Evolutionary conservation across 2,329 filamentous ascomycete species (phyloP).

Genomic region (Neonectria coccinea): DNA sequence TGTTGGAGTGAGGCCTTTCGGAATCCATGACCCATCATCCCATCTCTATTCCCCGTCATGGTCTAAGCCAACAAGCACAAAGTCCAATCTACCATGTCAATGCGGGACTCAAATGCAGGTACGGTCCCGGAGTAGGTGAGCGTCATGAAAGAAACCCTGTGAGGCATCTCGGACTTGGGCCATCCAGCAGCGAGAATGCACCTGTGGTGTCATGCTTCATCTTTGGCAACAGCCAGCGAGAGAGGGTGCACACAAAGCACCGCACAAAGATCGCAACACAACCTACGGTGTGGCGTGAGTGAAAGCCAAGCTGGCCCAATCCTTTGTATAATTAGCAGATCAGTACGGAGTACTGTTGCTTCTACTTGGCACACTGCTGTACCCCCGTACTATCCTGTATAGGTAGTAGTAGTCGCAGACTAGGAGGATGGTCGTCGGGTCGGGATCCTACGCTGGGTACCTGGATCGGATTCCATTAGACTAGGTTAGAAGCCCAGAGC

Average conservation of each 20-base stretch:
- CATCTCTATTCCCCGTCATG: constrained; percentile 19
- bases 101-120: constrained; percentile 23
- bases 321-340: neutral
- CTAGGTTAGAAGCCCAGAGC: neutral
- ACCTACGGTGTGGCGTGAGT: constrained; percentile 13
- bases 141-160: constrained; percentile 1
- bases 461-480: neutral
- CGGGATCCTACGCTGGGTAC: neutral
- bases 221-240: constrained; percentile 4
- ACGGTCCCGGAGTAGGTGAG: constrained; percentile 8
- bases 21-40: constrained; percentile 15
- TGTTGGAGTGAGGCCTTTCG: constrained; percentile 7
- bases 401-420: constrained; percentile 7
- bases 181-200: neutral
- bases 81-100: constrained; percentile 25
- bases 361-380: neutral
- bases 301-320: constrained; percentile 1
- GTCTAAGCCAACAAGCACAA: constrained; percentile 1
- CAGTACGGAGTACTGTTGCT: neutral
- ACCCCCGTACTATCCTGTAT: neutral
- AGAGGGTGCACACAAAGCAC: neutral
- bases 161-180: neutral
- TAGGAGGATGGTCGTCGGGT: neutral
- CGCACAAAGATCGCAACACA: constrained; percentile 10
- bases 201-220: constrained; percentile 2